Conservation (phyloP, 331 rosid genomes). For the Spiraea crenata region DNA sequence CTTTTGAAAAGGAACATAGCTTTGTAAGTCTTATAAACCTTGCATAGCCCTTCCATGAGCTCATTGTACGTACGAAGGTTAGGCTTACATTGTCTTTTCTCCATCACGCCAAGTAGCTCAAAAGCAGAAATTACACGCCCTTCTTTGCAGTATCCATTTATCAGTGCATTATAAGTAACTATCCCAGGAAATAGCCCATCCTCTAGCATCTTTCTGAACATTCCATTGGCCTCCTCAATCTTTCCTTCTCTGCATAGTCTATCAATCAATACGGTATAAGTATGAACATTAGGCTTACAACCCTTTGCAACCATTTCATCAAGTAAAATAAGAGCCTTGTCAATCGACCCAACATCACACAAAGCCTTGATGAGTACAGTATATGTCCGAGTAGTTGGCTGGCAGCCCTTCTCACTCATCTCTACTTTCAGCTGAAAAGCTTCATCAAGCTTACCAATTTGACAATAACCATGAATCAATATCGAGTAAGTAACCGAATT, state of each 20-base stretch:
- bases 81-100: slow-evolving; percentile 8
- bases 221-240: slow-evolving; percentile 13
- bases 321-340: slow-evolving; percentile 12
- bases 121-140: slow-evolving; percentile 2
- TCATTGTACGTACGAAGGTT: slow-evolving; percentile 16
- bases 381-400: slow-evolving; percentile 1
- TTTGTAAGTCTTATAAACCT: neutral
- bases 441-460: slow-evolving; percentile 13
- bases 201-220: slow-evolving; percentile 9
- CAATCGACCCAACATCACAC: slow-evolving; percentile 3
- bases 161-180: slow-evolving; percentile 16
- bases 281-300: slow-evolving; percentile 13
- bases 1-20: slow-evolving; percentile 14
- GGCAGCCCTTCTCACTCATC: slow-evolving; percentile 19
- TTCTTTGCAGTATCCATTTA: slow-evolving; percentile 20
- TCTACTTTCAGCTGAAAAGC: slow-evolving; percentile 13
- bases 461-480: slow-evolving; percentile 12
- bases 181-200: slow-evolving; percentile 1
- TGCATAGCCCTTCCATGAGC: slow-evolving; percentile 16
- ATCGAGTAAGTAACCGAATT: slow-evolving; percentile 14
- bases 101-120: slow-evolving; percentile 19
- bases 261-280: slow-evolving; percentile 12
- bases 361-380: slow-evolving; percentile 14
- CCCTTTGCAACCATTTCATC: slow-evolving; percentile 15
- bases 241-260: slow-evolving; percentile 11